Evolutionary conservation across 2,329 filamentous ascomycete genomes (phyloP).

Genomic region (Paecilomyces formosus): DNA sequence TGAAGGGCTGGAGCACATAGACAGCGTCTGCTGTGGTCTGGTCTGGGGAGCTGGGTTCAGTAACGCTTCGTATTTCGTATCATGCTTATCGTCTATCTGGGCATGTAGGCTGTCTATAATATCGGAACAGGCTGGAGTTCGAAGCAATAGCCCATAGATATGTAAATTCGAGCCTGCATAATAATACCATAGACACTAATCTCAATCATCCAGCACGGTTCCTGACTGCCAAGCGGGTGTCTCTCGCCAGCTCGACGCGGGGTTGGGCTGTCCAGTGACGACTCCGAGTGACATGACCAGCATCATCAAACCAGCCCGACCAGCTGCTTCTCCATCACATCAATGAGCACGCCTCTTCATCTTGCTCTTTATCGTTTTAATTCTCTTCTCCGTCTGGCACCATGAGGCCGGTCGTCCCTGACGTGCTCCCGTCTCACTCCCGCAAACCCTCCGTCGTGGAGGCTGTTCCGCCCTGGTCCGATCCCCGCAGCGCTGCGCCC

Average conservation of each 20-base stretch:
- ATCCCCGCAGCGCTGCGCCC: constrained; percentile 36
- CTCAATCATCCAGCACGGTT: not conserved
- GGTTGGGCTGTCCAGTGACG: not conserved
- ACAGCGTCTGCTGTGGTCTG: too few species aligned
- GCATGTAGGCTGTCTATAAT: too few species aligned
- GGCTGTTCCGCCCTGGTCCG: constrained; percentile 23
- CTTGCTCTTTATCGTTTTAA: not conserved
- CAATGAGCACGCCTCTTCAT: not conserved
- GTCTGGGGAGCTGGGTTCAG: too few species aligned
- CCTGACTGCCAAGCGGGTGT: not conserved
- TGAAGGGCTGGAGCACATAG: too few species aligned
- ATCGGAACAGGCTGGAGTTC: too few species aligned
- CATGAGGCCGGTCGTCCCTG: constrained; percentile 32
- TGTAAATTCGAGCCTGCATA: too few species aligned
- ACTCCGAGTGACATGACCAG: not conserved
- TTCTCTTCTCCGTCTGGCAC: constrained; percentile 8
- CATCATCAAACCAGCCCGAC: not conserved
- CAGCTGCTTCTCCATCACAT: too few species aligned
- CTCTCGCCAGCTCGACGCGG: not conserved
- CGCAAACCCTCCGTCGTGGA: constrained; percentile 28
- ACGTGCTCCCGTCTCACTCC: constrained; percentile 22
- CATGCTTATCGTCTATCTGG: too few species aligned
- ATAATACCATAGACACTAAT: too few species aligned
- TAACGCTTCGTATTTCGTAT: too few species aligned
- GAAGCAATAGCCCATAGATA: too few species aligned